Evolutionary conservation across 192 early-diverging fungal species (phyloP), one percentile per base, ranked within the genome.

Genomic region (Linnemannia zychae): DNA sequence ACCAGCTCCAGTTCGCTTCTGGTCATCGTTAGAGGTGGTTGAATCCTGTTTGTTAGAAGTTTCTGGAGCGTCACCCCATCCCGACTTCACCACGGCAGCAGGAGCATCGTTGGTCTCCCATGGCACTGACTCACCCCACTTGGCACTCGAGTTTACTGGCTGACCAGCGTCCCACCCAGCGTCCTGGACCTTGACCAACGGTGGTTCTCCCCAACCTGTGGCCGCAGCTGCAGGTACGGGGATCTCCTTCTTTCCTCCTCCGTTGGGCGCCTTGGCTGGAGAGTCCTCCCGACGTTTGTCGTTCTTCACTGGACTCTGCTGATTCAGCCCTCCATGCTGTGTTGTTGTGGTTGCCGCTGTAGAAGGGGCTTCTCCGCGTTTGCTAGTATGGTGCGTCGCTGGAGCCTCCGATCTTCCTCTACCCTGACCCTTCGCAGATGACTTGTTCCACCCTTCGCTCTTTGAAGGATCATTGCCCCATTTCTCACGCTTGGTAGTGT

Each of bases 181-280:
- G 24, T 20, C 46, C 31, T 22, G 17, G 28, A 20, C 33, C 16
- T 13, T 44, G 2, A 47, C 24, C 17, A 11, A 31, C 0, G 71
- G 47, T 31, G 47, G 46, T 0, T 72, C 47, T 16, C 71, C 71
- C 71, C 71, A 72, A 49, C 71, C 71, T 31, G 28, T 31, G 28
- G 57, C 57, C 31, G 52, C 6, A 53, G 18, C 52, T 53, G 69
- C 22, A 0, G 57, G 57, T 18, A 37, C 38, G 34, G n/a, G 34
- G 11, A 37, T 15, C 7, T 69, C 67, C 16, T 22, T 34, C 57
- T 24, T 60, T 40, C 11, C 36, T 33, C 36, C 38, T 31, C 28
- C 74, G 37, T n/a, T 63, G 24, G 24, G 57, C 3, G 28, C 28
- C 57, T 28, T 31, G 11, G 57, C 57, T 31, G 57, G 13, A 63